Evolutionary conservation across 2,329 filamentous ascomycete species (phyloP).

Genomic region (Ceratocystis ficicola): DNA sequence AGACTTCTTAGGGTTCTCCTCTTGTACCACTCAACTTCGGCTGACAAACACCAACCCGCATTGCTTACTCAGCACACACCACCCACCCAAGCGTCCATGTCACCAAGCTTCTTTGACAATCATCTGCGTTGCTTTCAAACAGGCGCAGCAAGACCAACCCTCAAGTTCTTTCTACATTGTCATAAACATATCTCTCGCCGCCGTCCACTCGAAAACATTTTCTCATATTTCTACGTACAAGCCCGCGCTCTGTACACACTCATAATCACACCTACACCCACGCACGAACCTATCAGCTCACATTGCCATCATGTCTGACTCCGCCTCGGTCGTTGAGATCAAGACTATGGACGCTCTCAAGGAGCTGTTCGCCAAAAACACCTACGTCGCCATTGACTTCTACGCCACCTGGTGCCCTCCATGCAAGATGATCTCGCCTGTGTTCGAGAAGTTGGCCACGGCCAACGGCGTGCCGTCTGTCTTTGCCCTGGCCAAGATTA

Average conservation of each 20-base stretch:
- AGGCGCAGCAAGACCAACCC: no score
- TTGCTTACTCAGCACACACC: background rate
- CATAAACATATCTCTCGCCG: no score
- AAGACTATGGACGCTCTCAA: conserved; percentile 16
- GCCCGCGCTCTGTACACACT: background rate
- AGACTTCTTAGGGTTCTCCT: background rate
- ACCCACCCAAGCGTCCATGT: background rate
- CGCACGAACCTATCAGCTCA: background rate
- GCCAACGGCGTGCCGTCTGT: conserved; percentile 34
- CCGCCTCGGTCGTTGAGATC: conserved; percentile 20
- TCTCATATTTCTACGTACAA: no score
- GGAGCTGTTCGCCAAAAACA: conserved; percentile 30
- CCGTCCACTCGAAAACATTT: no score
- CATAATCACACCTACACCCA: background rate
- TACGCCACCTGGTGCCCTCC: conserved; percentile 89
- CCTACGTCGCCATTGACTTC: conserved; percentile 68
- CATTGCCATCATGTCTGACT: conserved; percentile 12
- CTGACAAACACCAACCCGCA: background rate
- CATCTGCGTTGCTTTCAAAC: background rate
- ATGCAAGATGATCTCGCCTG: conserved; percentile 80
- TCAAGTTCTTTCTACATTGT: no score
- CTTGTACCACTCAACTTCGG: background rate
- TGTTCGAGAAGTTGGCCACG: conserved; percentile 36
- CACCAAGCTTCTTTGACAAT: background rate
- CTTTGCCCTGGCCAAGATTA: conserved; percentile 73